These are phyloP conservation scores for Cercophora scortea DNA, from an alignment of 495 filamentous ascomycete genomes.

Conservation along the genomic window DNA sequence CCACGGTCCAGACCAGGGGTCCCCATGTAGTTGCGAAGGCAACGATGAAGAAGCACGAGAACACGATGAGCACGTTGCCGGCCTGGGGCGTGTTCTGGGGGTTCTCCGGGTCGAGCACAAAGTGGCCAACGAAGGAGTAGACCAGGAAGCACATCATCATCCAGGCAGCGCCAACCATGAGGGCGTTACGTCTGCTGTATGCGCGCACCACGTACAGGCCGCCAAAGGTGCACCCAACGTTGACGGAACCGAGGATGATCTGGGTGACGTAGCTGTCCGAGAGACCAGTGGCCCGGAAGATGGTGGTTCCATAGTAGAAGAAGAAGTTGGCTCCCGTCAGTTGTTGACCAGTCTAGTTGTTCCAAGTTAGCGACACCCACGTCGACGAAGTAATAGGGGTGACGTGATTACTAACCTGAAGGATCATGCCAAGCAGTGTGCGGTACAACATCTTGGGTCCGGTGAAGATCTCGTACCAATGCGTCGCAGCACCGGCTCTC, in stretches of 20 bases:
- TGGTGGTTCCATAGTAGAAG: constrained; percentile 73
- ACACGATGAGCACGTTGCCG: constrained; percentile 67
- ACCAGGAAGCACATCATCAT: constrained; percentile 68
- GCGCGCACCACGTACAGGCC: constrained; percentile 67
- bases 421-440: constrained; percentile 56
- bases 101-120: constrained; percentile 43
- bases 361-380: no score
- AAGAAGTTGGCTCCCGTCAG: constrained; percentile 71
- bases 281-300: constrained; percentile 63
- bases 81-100: constrained; percentile 46
- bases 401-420: constrained; percentile 35
- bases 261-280: constrained; percentile 61
- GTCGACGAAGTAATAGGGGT: no score
- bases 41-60: constrained; percentile 68
- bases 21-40: constrained; percentile 69
- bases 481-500: constrained; percentile 49
- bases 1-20: constrained; percentile 74
- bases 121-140: constrained; percentile 63
- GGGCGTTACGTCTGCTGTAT: constrained; percentile 56
- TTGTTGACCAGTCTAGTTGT: constrained; percentile 50
- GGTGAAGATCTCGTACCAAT: constrained; percentile 61
- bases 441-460: constrained; percentile 69
- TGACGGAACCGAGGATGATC: constrained; percentile 69
- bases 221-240: constrained; percentile 64
- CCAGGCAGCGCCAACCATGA: constrained; percentile 60